Base-by-base conservation (phyloP, 345 rosid species). In the Draba incana region DNA sequence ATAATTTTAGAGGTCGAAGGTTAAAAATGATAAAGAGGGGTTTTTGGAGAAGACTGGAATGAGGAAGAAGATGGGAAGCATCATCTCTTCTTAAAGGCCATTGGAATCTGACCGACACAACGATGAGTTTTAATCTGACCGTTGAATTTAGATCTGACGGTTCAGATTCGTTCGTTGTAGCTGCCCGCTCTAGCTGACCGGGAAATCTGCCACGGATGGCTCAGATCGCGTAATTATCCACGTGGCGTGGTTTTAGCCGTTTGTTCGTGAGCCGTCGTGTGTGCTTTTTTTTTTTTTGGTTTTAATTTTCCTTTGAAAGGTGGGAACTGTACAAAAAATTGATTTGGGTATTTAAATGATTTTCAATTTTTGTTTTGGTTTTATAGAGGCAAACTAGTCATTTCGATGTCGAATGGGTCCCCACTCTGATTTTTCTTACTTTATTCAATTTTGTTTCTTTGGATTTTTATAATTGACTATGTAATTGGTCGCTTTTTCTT, bases 21-120 rank as follows among this genome's bases (percentile, higher is more conserved):
- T 31, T n/a, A 25, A 7, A 2, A 16, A 11, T 9, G 20, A 12
- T 11, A n/a, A 11, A 15, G 30, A 30, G 44, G 44, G 51, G 50
- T 49, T 44, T 60, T 42, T 24, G 28, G 61, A 51, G 67, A 70
- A 14, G 74, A 50, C 24, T 20, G 50, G 68, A 24, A 61, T 44
- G 75, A 70, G 55, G 75, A 71, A 45, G 38, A 62, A 62, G 68
- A 35, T n/a, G 55, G 47, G 68, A 54, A 56, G 68, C 69, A 71
- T n/a, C 68, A 25, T 23, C 69, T 71, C 69, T 52, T 33, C 63
- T 71, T 71, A 71, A 71, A 71, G 75, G 69, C 62, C 55, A 44
- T 24, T 14, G 49, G 63, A 70, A 62, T 62, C 75, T 71, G 75
- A 44, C 75, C 74, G 67, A 41, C 9, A 59, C 1, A 15, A 58